These are phyloP conservation scores for Cryomyces minteri DNA, from an alignment of 495 filamentous ascomycete species.

Conservation along the genomic window DNA sequence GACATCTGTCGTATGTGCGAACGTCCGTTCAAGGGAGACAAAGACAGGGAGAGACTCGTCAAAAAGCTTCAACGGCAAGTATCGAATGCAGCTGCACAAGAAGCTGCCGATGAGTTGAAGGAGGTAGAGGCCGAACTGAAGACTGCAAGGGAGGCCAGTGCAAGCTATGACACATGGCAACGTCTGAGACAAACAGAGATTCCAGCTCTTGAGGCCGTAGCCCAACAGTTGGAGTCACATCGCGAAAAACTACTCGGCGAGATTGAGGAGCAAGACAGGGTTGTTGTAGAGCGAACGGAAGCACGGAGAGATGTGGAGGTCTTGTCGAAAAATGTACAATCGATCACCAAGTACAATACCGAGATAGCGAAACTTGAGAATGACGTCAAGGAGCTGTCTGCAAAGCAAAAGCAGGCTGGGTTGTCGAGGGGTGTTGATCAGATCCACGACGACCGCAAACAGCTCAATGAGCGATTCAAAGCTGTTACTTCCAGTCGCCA, in stretches of 20 bases:
- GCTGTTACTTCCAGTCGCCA: constrained; percentile 39
- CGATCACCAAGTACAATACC: constrained; percentile 49
- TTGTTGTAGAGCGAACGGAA: constrained; percentile 42
- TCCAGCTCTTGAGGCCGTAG: constrained; percentile 44
- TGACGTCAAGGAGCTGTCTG: constrained; percentile 51
- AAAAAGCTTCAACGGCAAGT: constrained; percentile 31
- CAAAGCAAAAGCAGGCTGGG: constrained; percentile 49
- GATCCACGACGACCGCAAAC: constrained; percentile 57
- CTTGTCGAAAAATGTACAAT: constrained; percentile 53
- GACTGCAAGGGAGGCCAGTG: constrained; percentile 35
- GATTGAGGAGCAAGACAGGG: constrained; percentile 55
- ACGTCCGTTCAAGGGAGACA: constrained; percentile 39
- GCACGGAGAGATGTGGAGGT: constrained; percentile 57
- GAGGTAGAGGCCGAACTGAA: constrained; percentile 34
- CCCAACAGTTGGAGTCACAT: constrained; percentile 31
- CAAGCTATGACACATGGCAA: constrained; percentile 54
- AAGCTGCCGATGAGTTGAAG: constrained; percentile 31
- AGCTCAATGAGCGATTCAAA: constrained; percentile 46
- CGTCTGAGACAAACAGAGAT: constrained; percentile 53
- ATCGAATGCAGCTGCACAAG: constrained; percentile 25
- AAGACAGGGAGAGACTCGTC: constrained; percentile 17
- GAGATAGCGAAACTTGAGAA: constrained; percentile 50
- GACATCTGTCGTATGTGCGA: constrained; percentile 57
- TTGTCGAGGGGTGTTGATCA: constrained; percentile 54
- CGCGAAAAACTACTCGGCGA: constrained; percentile 40